These are phyloP conservation scores for Venturia effusa DNA, from an alignment of 2,329 filamentous ascomycete genomes.

Conservation along the genomic window DNA sequence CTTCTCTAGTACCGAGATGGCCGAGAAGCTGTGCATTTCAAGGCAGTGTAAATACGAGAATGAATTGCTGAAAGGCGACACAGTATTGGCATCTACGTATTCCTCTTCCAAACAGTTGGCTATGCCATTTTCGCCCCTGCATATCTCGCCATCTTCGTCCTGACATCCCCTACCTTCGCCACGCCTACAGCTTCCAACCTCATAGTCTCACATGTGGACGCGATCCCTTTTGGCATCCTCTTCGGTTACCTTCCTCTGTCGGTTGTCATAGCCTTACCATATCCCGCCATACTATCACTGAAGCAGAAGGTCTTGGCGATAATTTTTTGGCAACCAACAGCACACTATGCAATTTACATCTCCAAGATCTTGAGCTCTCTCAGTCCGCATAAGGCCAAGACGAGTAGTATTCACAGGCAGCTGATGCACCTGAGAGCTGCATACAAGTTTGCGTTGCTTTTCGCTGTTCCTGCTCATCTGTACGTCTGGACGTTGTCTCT, in stretches of 20 bases:
- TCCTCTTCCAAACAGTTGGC: conserved; percentile 5
- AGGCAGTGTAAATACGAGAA: no score
- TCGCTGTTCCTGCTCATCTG: not conserved
- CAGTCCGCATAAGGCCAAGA: not conserved
- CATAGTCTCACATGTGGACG: not conserved
- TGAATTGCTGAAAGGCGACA: no score
- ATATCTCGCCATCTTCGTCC: not conserved
- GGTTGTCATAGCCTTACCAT: not conserved
- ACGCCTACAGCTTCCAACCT: not conserved
- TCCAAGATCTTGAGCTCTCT: not conserved
- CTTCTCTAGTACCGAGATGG: no score
- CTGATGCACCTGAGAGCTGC: not conserved
- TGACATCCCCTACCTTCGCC: conserved; percentile 3
- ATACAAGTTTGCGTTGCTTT: conserved; percentile 4
- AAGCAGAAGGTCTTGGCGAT: conserved; percentile 5
- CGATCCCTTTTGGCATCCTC: conserved; percentile 5
- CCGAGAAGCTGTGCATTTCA: no score
- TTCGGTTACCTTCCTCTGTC: not conserved
- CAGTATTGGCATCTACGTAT: not conserved
- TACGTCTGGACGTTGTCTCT: conserved; percentile 1
- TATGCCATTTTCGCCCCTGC: not conserved
- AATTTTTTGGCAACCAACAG: conserved; percentile 1
- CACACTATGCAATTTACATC: conserved; percentile 6
- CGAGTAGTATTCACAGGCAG: not conserved
- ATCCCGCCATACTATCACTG: not conserved